Conservation (phyloP, 148 eudicot genomes). For the Rhododendron kiyosumense region DNA sequence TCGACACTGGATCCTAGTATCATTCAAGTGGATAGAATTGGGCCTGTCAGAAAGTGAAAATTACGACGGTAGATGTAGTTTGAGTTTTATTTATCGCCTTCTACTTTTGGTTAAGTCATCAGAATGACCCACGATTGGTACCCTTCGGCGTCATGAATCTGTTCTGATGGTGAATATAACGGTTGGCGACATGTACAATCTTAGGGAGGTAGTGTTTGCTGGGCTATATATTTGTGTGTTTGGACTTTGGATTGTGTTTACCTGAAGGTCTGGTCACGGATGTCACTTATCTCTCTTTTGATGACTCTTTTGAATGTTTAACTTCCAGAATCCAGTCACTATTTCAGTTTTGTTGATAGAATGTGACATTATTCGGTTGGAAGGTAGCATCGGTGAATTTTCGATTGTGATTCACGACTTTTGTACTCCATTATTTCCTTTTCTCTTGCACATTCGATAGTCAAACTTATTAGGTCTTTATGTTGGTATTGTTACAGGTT, state of each 20-base stretch:
- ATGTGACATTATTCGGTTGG: not conserved
- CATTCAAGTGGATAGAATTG: constrained; percentile 48
- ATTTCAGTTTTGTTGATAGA: not conserved
- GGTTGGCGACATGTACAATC: not conserved
- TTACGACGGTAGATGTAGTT: constrained; percentile 11
- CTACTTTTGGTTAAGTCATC: not conserved
- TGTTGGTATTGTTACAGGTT: not conserved
- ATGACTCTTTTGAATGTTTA: not conserved
- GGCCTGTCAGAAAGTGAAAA: constrained; percentile 52
- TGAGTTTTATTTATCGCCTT: constrained; percentile 1
- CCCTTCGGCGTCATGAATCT: constrained; percentile 1
- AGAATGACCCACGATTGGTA: not conserved
- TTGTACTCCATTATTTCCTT: not conserved
- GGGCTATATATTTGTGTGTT: not conserved
- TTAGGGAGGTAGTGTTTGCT: constrained; percentile 10
- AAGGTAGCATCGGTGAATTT: too few relatives aligned
- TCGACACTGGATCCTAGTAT: constrained; percentile 56
- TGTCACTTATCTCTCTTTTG: not conserved
- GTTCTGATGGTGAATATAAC: not conserved
- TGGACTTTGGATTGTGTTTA: not conserved
- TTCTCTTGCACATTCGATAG: not conserved
- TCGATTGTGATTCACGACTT: not conserved
- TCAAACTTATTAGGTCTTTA: not conserved
- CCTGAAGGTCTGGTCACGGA: not conserved
- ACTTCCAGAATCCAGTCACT: not conserved